Conservation (phyloP, 805 yeast species). For the Nakazawaea populi region DNA sequence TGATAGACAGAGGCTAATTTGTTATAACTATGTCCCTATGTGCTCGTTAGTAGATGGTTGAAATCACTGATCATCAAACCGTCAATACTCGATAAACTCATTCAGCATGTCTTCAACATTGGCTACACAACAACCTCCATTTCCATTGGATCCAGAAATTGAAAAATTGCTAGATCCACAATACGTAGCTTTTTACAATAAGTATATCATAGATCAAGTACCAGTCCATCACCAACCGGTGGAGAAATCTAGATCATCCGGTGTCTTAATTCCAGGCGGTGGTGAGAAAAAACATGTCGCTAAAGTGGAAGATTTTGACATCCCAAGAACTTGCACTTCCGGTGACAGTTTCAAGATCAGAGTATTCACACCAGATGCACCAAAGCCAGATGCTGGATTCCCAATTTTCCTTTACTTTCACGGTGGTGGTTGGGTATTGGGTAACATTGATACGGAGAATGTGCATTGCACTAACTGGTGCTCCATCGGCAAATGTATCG, state of each 20-base stretch:
- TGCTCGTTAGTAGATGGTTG: too few relatives aligned
- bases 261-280: slow-evolving; percentile 28
- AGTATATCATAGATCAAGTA: slow-evolving; percentile 16
- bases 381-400: slow-evolving; percentile 29
- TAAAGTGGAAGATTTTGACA: slow-evolving; percentile 23
- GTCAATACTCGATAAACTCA: neutral
- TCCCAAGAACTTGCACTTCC: slow-evolving; percentile 26
- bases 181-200: slow-evolving; percentile 30
- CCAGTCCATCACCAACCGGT: slow-evolving; percentile 16
- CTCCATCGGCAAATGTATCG: slow-evolving; percentile 28
- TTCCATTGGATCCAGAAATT: slow-evolving; percentile 12
- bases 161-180: slow-evolving; percentile 27
- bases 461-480: slow-evolving; percentile 36
- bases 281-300: slow-evolving; percentile 23
- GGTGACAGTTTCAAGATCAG: slow-evolving; percentile 22
- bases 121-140: slow-evolving; percentile 9
- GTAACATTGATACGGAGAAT: slow-evolving; percentile 34
- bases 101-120: neutral
- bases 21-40: too few relatives aligned
- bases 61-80: neutral
- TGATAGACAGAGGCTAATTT: too few relatives aligned
- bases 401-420: slow-evolving; percentile 34
- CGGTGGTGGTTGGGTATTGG: slow-evolving; percentile 42
- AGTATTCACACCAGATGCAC: slow-evolving; percentile 32
- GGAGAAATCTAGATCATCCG: slow-evolving; percentile 6